Evolutionary conservation across 768 basidiomycete genomes (phyloP).

Genomic region (Clavulina sp.): DNA sequence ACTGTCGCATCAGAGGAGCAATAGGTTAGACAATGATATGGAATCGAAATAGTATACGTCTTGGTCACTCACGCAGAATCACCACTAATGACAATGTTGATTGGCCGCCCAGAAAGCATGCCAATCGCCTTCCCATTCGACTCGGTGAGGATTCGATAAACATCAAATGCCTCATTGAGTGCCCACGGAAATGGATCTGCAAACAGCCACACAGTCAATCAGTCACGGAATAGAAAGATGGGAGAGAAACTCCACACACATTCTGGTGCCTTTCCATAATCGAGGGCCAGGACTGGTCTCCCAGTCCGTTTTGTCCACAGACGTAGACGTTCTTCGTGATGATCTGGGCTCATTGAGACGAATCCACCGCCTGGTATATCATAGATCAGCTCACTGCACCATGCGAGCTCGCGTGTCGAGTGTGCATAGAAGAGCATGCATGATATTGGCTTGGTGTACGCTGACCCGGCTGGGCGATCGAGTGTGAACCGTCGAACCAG

Average conservation of each 20-base stretch:
- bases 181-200: constrained; percentile 94
- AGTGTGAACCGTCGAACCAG: constrained; percentile 64
- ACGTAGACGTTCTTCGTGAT: constrained; percentile 86
- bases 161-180: constrained; percentile 87
- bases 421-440: constrained; percentile 69
- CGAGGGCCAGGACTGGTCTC: constrained; percentile 66
- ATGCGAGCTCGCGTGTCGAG: constrained; percentile 41
- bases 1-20: constrained; percentile 24
- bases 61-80: constrained; percentile 80
- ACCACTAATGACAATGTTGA: constrained; percentile 68
- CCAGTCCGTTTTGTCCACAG: constrained; percentile 69
- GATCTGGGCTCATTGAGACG: constrained; percentile 87
- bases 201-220: not conserved
- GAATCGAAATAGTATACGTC: not conserved
- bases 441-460: constrained; percentile 66
- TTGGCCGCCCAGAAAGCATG: constrained; percentile 65
- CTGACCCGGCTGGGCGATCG: constrained; percentile 58
- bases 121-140: constrained; percentile 68
- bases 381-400: constrained; percentile 63
- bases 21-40: not conserved
- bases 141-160: constrained; percentile 64
- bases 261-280: constrained; percentile 95
- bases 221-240: not conserved
- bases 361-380: constrained; percentile 96
- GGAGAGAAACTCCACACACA: constrained; percentile 31